Conservation (phyloP, 2,329 filamentous ascomycete genomes). For the Tympanopsis confertula region DNA sequence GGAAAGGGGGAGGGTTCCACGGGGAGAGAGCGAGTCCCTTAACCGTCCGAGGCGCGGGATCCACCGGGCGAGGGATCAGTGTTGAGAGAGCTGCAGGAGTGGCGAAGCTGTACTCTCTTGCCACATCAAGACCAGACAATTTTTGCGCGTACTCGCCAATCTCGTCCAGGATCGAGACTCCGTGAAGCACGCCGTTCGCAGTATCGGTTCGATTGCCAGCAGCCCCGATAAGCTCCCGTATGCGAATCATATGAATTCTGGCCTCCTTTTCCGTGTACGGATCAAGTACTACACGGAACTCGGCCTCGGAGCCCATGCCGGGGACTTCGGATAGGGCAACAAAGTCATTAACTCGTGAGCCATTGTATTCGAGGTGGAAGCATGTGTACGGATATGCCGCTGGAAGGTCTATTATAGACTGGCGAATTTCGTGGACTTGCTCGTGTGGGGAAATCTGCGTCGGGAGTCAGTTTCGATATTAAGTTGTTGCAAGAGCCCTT, state of each 20-base stretch:
- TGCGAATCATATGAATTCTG: conserved; percentile 81
- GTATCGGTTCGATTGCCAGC: conserved; percentile 79
- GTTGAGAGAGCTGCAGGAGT: conserved; percentile 55
- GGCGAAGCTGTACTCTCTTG: conserved; percentile 69
- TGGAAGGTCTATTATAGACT: conserved; percentile 88
- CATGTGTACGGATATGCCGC: conserved; percentile 94
- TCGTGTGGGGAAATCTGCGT: conserved; percentile 77
- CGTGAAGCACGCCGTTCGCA: conserved; percentile 74
- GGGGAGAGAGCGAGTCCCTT: conserved; percentile 80
- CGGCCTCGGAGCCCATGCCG: conserved; percentile 64
- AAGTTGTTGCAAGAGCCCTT: no score
- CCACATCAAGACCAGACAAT: conserved; percentile 23
- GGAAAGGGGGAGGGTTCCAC: conserved; percentile 92
- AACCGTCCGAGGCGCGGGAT: conserved; percentile 73
- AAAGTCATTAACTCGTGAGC: conserved; percentile 87
- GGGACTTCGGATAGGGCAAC: conserved; percentile 82
- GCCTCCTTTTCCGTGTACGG: conserved; percentile 98
- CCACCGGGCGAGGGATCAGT: conserved; percentile 57
- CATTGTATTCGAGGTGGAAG: conserved; percentile 90
- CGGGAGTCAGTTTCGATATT: no score
- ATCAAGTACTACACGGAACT: conserved; percentile 76
- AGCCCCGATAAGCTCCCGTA: conserved; percentile 86
- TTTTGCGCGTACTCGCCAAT: conserved; percentile 38
- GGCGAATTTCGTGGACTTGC: conserved; percentile 92
- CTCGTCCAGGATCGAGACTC: conserved; percentile 75